These are phyloP conservation scores for Didymella sp. DNA, from an alignment of 2,329 filamentous ascomycete genomes.

Conservation along the genomic window DNA sequence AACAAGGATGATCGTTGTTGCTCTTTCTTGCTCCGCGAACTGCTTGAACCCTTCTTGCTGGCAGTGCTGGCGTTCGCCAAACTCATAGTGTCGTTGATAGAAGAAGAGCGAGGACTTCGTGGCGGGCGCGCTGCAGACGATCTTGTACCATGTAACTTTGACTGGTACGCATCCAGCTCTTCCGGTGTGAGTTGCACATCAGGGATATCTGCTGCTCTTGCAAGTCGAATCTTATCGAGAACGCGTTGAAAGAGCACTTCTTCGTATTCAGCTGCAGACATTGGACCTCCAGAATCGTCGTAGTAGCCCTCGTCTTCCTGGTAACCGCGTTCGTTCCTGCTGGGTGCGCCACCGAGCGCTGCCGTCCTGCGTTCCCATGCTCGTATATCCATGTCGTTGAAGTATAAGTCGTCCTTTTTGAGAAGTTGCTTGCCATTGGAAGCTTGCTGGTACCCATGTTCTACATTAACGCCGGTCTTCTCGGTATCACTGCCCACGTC, in stretches of 20 bases:
- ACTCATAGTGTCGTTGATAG: slow-evolving; percentile 41
- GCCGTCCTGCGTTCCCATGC: slow-evolving; percentile 49
- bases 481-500: slow-evolving; percentile 67
- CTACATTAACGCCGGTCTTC: slow-evolving; percentile 54
- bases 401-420: slow-evolving; percentile 57
- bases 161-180: slow-evolving; percentile 81
- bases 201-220: slow-evolving; percentile 75
- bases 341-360: slow-evolving; percentile 57
- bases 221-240: slow-evolving; percentile 78
- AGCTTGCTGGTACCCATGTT: slow-evolving; percentile 47
- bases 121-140: slow-evolving; percentile 39
- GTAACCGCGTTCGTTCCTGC: slow-evolving; percentile 60
- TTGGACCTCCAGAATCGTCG: slow-evolving; percentile 51
- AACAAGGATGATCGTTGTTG: slow-evolving; percentile 40
- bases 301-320: slow-evolving; percentile 59
- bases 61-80: slow-evolving; percentile 37
- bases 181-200: slow-evolving; percentile 82
- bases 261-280: slow-evolving; percentile 62
- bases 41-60: slow-evolving; percentile 42
- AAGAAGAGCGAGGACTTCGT: slow-evolving; percentile 30
- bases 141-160: slow-evolving; percentile 63
- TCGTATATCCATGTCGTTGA: slow-evolving; percentile 57
- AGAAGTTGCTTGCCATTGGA: slow-evolving; percentile 31
- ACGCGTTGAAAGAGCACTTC: slow-evolving; percentile 79
- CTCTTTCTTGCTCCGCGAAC: slow-evolving; percentile 46